Evolutionary conservation across 768 basidiomycete genomes (phyloP), one percentile per base, ranked within the genome.

Genomic region (Leccinum rimulosum): DNA sequence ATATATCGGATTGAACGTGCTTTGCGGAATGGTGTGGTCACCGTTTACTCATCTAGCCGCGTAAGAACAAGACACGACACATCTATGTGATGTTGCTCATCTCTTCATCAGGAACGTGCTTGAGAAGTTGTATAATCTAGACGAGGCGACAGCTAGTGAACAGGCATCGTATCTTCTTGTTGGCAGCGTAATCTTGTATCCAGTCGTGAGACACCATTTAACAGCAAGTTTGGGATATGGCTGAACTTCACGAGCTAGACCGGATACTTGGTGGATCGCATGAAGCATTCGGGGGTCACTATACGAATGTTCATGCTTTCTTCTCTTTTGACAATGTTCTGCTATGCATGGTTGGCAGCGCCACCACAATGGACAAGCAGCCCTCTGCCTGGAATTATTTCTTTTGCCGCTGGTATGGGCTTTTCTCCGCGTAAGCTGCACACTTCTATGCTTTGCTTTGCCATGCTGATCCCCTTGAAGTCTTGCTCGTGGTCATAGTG

Each of bases 1-100:
- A 15, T 91, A 91, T 69, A 84, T 91, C 57, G 85, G 80, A 2
- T 66, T 90, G n/a, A 92, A 92, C 61, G 70, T 91, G 12, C 74
- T 91, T 15, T 93, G 87, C 60, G 90, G 90, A 17, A 77, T 84
- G 60, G 83, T 91, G 36, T 92, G 90, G 90, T 76, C 83, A 3
- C 91, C 90, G 3, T 91, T 90, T 68, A 84, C 83, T 11, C 89
- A 91, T 66, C 82, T 93, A 47, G 84, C 87, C 12, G 79, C 90
- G 88, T 89, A 67, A 67, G 85, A 70, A 31, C 7, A 4, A 50
- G n/a, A 25, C 49, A 50, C 38, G n/a, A 25, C 49, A 50, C 38
- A 31, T 50, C n/a, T 52, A 38, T 50, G 36, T 40, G 11, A 36
- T 10, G 3, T 55, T 50, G 40, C 64, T 57, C 58, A 64, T 17